Evolutionary conservation across 768 basidiomycete species (phyloP), one percentile per base, ranked within the genome.

Genomic region (Lyophyllum decastes): DNA sequence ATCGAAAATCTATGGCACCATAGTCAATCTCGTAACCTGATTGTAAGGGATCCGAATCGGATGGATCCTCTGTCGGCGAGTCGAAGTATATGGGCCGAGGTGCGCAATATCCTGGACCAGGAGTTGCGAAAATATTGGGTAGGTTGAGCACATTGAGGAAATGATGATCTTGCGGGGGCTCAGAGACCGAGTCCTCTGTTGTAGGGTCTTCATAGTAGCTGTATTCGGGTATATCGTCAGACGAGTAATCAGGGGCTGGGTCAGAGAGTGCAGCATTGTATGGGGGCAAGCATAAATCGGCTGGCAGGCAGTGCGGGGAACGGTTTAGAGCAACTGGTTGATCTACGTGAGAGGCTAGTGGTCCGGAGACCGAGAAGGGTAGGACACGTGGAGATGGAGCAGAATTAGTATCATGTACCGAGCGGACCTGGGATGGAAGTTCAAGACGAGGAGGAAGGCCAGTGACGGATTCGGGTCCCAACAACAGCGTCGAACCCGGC

Each of bases 41-140:
- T 24, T 73, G 67, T 35, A 76, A 67, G 27, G 72, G 60, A 52
- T 70, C 70, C 61, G 76, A 73, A 61, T 74, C 74, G 27, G 78
- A 76, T 35, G 79, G 79, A 59, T 82, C 81, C 57, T 83, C 81
- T 27, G 74, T 72, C 1, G 81, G 81, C 2, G 80, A 81, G 64
- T 84, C 81, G 61, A 82, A 82, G 68, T 82, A 81, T 33, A 82
- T 65, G 16, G 73, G 67, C 22, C 60, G 71, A 47, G 72, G 70
- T 41, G 65, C 62, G 65, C 49, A 63, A 55, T 69, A 73, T 27
- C 63, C 72, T 35, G 82, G 82, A 24, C 82, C 82, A 35, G 85
- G 84, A 48, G 80, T 81, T n/a, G 73, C 69, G 62, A 76, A 84
- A 27, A 70, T 54, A 38, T 65, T 60, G 17, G 61, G 51, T 33